Percentiles rank a stretch among this genome's conserved stretches.
These are phyloP conservation scores for Phytophthora syringae DNA, from an alignment of 352 stramenopile genomes.

Conservation along the genomic window DNA sequence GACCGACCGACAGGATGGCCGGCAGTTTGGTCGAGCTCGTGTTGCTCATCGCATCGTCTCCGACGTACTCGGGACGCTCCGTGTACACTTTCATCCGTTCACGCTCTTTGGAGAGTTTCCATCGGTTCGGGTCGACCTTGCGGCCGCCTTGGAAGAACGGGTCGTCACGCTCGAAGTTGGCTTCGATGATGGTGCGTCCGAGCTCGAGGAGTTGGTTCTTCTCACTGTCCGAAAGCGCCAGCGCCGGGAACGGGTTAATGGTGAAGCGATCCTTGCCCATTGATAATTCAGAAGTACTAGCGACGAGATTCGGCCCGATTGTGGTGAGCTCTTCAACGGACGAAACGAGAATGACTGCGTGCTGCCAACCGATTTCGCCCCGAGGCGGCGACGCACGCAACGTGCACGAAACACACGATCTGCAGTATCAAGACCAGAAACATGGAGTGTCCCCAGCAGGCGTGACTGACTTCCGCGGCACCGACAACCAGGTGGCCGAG, in stretches of 20 bases:
- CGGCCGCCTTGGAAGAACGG: constrained; percentile 36
- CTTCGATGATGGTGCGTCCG: constrained; percentile 42
- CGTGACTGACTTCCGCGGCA: constrained; percentile 23
- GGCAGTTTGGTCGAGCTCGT: constrained; percentile 37
- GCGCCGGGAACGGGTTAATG: constrained; percentile 46
- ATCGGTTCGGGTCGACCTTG: constrained; percentile 35
- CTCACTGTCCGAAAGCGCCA: constrained; percentile 38
- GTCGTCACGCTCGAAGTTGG: constrained; percentile 43
- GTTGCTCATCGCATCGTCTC: constrained; percentile 31
- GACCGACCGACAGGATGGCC: constrained; percentile 39
- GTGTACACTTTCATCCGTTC: constrained; percentile 42
- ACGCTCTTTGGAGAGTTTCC: constrained; percentile 48
- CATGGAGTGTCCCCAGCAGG: constrained; percentile 21
- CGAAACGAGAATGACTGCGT: constrained; percentile 30
- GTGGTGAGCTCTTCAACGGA: constrained; percentile 10
- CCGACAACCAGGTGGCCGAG: constrained; percentile 19
- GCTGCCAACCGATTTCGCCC: constrained; percentile 15
- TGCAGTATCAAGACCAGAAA: constrained; percentile 27
- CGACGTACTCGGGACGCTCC: constrained; percentile 39
- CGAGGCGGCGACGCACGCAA: constrained; percentile 35
- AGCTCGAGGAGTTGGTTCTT: constrained; percentile 46
- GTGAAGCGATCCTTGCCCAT: constrained; percentile 49
- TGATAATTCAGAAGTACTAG: too few species aligned
- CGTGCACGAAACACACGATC: constrained; percentile 29
- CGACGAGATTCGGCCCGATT: neutral